These are phyloP conservation scores for Murraya koenigii DNA, from an alignment of 345 rosid genomes.

Conservation along the genomic window DNA sequence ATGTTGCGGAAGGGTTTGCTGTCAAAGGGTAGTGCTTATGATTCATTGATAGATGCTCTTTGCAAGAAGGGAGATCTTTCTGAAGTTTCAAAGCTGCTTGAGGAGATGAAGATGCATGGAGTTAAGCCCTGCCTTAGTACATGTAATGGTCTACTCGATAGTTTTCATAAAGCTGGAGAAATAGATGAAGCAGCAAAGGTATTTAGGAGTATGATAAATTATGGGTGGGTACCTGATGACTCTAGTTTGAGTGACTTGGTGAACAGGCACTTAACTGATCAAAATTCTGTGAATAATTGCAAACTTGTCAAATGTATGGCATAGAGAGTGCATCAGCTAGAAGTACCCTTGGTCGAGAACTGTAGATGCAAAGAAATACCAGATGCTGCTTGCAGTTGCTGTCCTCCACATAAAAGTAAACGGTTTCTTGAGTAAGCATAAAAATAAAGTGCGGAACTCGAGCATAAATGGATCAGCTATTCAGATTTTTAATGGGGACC, in stretches of 20 bases:
- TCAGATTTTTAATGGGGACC: too few species aligned
- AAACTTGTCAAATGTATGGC: neutral
- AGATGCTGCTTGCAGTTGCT: neutral
- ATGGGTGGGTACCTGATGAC: constrained; percentile 2
- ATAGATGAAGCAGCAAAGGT: constrained; percentile 7
- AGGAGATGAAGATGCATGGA: constrained; percentile 3
- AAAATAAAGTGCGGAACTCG: neutral
- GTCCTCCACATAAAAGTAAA: neutral
- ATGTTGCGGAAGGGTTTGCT: constrained; percentile 4
- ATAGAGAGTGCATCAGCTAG: neutral
- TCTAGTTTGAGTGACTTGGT: neutral
- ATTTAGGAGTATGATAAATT: neutral
- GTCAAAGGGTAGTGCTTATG: constrained; percentile 8
- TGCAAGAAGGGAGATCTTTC: constrained; percentile 13
- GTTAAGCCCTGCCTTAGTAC: neutral
- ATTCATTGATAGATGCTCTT: constrained; percentile 3
- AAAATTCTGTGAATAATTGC: neutral
- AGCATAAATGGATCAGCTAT: neutral
- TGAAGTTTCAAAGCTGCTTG: neutral
- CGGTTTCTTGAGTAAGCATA: neutral
- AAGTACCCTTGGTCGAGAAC: neutral
- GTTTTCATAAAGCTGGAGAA: constrained; percentile 9
- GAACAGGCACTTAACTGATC: neutral
- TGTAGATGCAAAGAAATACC: too few species aligned
- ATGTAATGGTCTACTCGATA: neutral